phyloP scores from a whole-genome alignment of 371 early-diverging fungal species.

The Mucor saturninus region DNA sequence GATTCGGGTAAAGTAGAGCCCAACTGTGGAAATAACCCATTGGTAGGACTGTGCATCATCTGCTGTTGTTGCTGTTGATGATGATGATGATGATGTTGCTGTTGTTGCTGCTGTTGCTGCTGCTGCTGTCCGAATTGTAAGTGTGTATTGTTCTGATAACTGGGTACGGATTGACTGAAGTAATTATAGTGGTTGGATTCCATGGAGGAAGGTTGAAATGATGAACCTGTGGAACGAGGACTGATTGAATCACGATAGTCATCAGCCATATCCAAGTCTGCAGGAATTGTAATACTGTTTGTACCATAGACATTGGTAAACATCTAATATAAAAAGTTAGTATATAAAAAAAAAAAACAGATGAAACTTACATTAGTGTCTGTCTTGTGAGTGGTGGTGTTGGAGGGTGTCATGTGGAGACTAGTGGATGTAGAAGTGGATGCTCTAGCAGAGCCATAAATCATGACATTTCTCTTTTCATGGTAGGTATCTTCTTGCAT shows the following conservation, averaged over 20 bases:
- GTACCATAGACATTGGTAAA: slow-evolving; percentile 29
- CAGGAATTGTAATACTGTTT: slow-evolving; percentile 45
- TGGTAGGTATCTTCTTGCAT: slow-evolving; percentile 8
- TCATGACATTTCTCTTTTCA: slow-evolving; percentile 35
- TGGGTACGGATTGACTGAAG: slow-evolving; percentile 35
- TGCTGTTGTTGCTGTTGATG: not conserved
- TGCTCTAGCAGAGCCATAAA: slow-evolving; percentile 41
- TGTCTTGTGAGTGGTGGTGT: not conserved
- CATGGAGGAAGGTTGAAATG: slow-evolving; percentile 29
- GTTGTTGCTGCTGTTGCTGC: no score
- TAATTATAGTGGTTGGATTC: slow-evolving; percentile 30
- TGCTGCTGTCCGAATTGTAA: not conserved
- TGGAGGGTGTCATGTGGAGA: not conserved
- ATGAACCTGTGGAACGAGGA: slow-evolving; percentile 23
- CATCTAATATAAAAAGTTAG: not conserved
- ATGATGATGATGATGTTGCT: not conserved
- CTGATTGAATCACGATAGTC: slow-evolving; percentile 26
- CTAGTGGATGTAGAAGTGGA: slow-evolving; percentile 13
- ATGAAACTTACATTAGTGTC: not conserved
- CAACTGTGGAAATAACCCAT: slow-evolving; percentile 31
- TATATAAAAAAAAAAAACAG: not conserved
- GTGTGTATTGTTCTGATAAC: slow-evolving; percentile 17
- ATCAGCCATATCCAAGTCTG: slow-evolving; percentile 40
- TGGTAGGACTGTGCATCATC: slow-evolving; percentile 6
- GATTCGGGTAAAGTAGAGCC: slow-evolving; percentile 23